Base-by-base conservation (phyloP, 306 rosid genomes). In the Lathyrus sativus region DNA sequence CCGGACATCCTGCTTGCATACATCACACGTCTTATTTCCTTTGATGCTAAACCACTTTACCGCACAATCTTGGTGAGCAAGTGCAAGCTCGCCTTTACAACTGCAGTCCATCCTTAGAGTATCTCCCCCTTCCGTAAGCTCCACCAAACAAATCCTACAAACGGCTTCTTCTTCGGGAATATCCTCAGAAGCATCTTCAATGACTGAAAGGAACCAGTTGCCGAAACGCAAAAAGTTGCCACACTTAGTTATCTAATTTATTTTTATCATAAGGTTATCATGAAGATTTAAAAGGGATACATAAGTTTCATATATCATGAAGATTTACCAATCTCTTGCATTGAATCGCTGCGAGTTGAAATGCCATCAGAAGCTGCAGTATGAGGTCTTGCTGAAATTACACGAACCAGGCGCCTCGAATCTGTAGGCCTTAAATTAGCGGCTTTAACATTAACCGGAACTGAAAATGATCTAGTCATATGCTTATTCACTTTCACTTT, bases 111-210 rank as follows among this genome's bases (percentile, higher is more conserved):
- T 77, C 83, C 86, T 85, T 45, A 91, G 91, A 28, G 88, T 82
- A 74, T 82, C 87, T 29, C 91, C 95, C 13, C 89, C 98, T 84
- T 89, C 98, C 22, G 80, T 77, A 14, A 91, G 89, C 86, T 84
- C 98, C 38, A 74, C 78, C 54, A 85, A 79, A 85, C 98, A 91
- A 79, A 91, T 91, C 81, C 98, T 79, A 73, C 98, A 91, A 72
- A 91, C 95, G 6, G 98, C 98, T 79, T 91, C 96, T 77, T 89
- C 95, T 77, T 91, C 98, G 4, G 98, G 96, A 77, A 91, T 91
- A 80, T 91, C 96, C 79, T 89, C 96, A 45, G 85, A 85, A 29
- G 79, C 77, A 79, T 84, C 86, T 78, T 79, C 95, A 74, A 75
- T 76, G 65, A 70, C 97, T 87, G 80, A 67, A 78, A 57, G 65